Base-by-base conservation (phyloP, 164 flowering plant genomes). In the Stephania cephalantha region DNA sequence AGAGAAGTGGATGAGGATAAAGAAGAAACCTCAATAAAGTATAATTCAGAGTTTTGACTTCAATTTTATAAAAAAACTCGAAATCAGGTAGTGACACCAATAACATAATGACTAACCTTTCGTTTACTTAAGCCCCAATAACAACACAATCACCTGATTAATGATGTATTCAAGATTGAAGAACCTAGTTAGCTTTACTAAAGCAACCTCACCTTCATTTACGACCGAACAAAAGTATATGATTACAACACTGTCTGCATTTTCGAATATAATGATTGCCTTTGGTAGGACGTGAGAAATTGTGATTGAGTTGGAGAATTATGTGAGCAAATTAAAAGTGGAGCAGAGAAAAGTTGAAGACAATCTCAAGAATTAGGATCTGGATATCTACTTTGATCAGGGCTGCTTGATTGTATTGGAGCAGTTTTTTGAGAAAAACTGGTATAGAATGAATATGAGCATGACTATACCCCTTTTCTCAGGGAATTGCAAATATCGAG, bases 351-450 rank as follows among this genome's bases (percentile, higher is more conserved):
- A 91, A 64, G 98, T 90, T 68, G 93, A 91, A 79, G 89, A 86
- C 75, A 31, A 31, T 1, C 35, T 79, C 58, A 93, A 92, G 77
- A 90, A 82, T 17, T 95, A 87, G 18, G 91, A 87, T 76, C 80
- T 83, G 17, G 99, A 96, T 79, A 31, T 31, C 35, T 31, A 31
- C 35, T 31, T 31, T 1, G 86, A 95, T 72, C 83, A 94, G 0
- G 99, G 99, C 18, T 95, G 99, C 98, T 95, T 98, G 0, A 87
- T 91, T 65, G 99, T 92, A 69, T 84, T 93, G 58, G 99, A 91
- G 4, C 90, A 94, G 5, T 88, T 89, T 30, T 74, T 89, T 11
- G 97, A 89, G n/a, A 85, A 65, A 85, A 91, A 83, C 78, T 90
- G 2, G 71, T 79, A n/a, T 95, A 97, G 98, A 97, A 87, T 45